Conservation (phyloP, 495 filamentous ascomycete genomes). For the Podospora tetraspora region DNA sequence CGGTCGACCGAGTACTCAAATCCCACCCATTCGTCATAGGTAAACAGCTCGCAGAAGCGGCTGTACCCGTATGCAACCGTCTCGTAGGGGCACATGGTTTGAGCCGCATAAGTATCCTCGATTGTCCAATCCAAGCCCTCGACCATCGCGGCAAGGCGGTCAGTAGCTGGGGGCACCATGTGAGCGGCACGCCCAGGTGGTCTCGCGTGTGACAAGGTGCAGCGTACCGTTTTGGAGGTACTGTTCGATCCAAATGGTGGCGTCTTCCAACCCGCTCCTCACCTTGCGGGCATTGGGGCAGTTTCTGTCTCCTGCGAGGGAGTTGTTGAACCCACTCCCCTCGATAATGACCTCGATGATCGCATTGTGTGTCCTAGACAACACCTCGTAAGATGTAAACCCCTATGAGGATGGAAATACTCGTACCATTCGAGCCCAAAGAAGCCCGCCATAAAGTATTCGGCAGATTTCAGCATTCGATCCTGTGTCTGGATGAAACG, state of each 20-base stretch:
- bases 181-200: not conserved
- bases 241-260: constrained; percentile 48
- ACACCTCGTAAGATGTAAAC: constrained; percentile 41
- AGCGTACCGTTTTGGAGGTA: constrained; percentile 42
- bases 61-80: constrained; percentile 63
- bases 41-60: constrained; percentile 69
- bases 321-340: constrained; percentile 61
- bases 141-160: constrained; percentile 42
- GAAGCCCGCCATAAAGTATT: constrained; percentile 69
- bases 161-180: constrained; percentile 32
- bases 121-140: constrained; percentile 47
- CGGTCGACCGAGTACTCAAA: constrained; percentile 66
- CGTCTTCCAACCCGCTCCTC: constrained; percentile 43
- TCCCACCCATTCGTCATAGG: constrained; percentile 59
- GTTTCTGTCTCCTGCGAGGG: constrained; percentile 45
- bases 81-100: constrained; percentile 73
- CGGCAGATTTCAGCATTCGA: constrained; percentile 68
- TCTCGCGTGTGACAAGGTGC: not conserved
- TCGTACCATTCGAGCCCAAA: constrained; percentile 53
- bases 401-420: not conserved
- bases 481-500: constrained; percentile 45
- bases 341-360: constrained; percentile 63
- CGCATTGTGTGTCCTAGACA: constrained; percentile 43
- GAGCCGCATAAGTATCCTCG: constrained; percentile 49
- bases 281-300: constrained; percentile 58